Conservation (phyloP, 306 rosid genomes). For the Fragaria iinumae region DNA sequence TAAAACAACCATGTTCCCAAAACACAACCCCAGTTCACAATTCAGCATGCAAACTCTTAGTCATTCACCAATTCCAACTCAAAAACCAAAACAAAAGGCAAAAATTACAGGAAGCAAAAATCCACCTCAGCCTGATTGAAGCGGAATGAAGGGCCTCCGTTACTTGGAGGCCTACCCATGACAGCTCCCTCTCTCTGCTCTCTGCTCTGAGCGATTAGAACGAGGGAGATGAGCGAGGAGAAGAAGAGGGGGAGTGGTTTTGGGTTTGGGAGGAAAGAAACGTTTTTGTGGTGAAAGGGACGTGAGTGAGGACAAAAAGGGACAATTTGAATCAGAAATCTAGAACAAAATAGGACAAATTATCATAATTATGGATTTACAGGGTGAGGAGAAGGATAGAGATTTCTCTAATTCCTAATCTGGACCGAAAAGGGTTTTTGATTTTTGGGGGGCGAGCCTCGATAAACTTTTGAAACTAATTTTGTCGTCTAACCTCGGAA, state of each 20-base stretch:
- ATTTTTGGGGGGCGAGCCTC: background rate
- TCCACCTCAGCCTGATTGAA: constrained; percentile 72
- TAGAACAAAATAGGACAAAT: background rate
- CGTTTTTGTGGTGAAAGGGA: background rate
- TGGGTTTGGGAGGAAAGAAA: background rate
- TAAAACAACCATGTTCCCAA: background rate
- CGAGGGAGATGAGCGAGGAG: background rate
- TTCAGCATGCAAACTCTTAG: background rate
- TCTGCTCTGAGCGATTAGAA: background rate
- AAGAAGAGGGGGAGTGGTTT: background rate
- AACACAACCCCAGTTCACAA: background rate
- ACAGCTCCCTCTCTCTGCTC: background rate
- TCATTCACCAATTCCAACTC: constrained; percentile 4
- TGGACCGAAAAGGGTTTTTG: background rate
- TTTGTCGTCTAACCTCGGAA: background rate
- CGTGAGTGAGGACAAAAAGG: background rate
- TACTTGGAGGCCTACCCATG: constrained; percentile 98
- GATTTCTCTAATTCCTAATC: background rate
- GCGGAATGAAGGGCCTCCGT: constrained; percentile 97
- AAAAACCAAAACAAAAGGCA: background rate
- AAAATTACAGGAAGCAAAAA: background rate
- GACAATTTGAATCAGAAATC: background rate
- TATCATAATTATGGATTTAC: background rate
- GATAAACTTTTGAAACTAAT: background rate
- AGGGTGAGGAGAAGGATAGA: background rate